phyloP scores from a whole-genome alignment of 208 protist genomes.

The Acanthamoeba castellanii region DNA sequence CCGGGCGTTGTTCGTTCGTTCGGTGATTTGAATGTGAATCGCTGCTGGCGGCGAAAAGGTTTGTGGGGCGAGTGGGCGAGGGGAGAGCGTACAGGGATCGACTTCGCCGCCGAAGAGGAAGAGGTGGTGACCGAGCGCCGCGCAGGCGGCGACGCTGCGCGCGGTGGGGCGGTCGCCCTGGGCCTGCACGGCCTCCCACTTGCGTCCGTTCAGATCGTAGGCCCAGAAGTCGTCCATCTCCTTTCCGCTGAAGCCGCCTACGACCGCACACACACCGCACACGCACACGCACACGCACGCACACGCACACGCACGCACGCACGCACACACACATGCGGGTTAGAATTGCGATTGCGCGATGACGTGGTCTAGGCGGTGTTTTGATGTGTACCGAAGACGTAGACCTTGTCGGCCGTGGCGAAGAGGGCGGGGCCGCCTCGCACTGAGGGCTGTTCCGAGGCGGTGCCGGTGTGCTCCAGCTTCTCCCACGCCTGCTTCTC shows the following conservation, averaged over 20 bases:
- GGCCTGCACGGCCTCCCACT: not conserved
- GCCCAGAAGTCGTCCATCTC: conserved; percentile 53
- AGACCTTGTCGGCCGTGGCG: conserved; percentile 20
- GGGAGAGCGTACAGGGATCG: not conserved
- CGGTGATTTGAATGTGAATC: no score
- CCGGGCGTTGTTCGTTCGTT: no score
- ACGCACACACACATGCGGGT: not conserved
- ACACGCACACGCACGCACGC: no score
- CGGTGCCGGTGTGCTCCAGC: not conserved
- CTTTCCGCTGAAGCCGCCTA: conserved; percentile 22
- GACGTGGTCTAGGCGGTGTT: not conserved
- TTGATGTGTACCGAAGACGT: conserved; percentile 13
- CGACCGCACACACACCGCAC: not conserved
- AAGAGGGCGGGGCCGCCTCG: conserved; percentile 51
- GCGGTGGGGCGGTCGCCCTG: conserved; percentile 30
- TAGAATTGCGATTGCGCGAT: no score
- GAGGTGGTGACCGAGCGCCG: not conserved
- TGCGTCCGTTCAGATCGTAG: not conserved
- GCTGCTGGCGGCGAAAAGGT: no score
- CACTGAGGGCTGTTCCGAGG: not conserved
- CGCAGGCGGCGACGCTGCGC: not conserved
- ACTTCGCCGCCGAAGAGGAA: conserved; percentile 66
- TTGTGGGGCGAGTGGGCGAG: no score
- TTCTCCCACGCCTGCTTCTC: conserved; percentile 20
- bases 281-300: not conserved